Base-by-base conservation (phyloP, 2,329 filamentous ascomycete genomes). In the Blastomyces emzantsi region DNA sequence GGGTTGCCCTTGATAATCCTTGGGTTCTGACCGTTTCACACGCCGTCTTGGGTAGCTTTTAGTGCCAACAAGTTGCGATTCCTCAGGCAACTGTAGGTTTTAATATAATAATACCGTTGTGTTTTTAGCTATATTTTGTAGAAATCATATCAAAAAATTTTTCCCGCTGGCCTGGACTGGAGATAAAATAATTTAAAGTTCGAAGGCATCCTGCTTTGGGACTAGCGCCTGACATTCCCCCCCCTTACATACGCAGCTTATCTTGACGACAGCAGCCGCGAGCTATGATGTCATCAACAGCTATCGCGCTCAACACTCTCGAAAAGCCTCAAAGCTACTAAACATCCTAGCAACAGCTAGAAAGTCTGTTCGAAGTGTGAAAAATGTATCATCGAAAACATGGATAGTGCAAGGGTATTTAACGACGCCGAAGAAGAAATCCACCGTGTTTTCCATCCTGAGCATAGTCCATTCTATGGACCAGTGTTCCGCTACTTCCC, bases 141-240 rank as follows among this genome's bases (percentile, higher is more conserved):
- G 25, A 60, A 47, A 22, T 19, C 17, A 45, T 49, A 47, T 49
- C 57, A 19, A 47, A 8, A 36, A 60, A n/a, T 49, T 49, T 60
- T 60, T 25, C 25, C 39, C 17, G 17, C 25, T 30, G 33, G n/a
- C 11, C 4, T 3, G n/a, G 3, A 13, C n/a, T 54, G 6, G 47
- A 43, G 41, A 61, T 61, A 43, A 54, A 52, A 52, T 39, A 36
- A 61, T 54, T 61, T 61, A 54, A 54, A 39, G 47, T 61, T 61
- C 30, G 22, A 13, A 17, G 8, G 7, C 13, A 30, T 22, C 8
- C 11, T 22, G 51, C 7, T 61, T 28, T 43, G 45, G 60, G 47
- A 51, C 33, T 52, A 51, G 59, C 19, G 45, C 28, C 4, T 52
- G 11, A 3, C 13, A 19, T 13, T 51, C 9, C 9, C 17, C n/a